Base-by-base conservation (phyloP, 208 protist genomes). In the Leishmania tropica region DNA sequence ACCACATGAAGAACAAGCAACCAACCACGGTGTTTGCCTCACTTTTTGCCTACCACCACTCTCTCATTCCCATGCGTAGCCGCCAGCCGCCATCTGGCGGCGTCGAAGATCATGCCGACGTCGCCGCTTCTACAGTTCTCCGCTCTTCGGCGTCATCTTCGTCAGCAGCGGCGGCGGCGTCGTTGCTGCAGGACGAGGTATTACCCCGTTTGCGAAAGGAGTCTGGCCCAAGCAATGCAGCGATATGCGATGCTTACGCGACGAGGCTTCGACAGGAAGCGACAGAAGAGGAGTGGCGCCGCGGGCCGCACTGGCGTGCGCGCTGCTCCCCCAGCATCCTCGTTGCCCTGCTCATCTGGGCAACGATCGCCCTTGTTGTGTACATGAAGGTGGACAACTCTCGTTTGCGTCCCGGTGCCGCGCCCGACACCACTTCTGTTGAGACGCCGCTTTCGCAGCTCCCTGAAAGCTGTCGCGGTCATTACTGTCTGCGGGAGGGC, bases 261-360 rank as follows among this genome's bases (percentile, higher is more conserved):
- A 51, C 76, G 10, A 21, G 13, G 2, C 72, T 79, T 37, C 82
- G 51, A 24, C 45, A 77, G 15, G 45, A 82, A 31, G 76, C 82
- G 19, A 68, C 74, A 1, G 62, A 78, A 31, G 24, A 53, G 17
- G 60, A 71, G 73, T 53, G 13, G 78, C 45, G 54, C 11, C 48
- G 76, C 0, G n/a, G 31, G 8, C 53, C 71, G 24, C 73, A 75
- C 35, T 76, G 81, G 70, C 67, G 51, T 42, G 70, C 42, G 54
- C 81, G 71, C 17, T 85, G 81, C 60, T 80, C 81, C 51, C n/a
- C 62, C 6, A 81, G 81, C 42, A 67, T 74, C 8, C 47, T 85
- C 19, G 21, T 85, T 28, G 81, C 42, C 21, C 76, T 85, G 13
- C 60, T 85, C 47, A 85, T 85, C 47, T 85, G 81, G 81, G 28